Percentiles rank a stretch among this genome's conserved stretches.
Conservation (phyloP, 2,329 filamentous ascomycete genomes). For the Knoxdaviesia proteae region DNA sequence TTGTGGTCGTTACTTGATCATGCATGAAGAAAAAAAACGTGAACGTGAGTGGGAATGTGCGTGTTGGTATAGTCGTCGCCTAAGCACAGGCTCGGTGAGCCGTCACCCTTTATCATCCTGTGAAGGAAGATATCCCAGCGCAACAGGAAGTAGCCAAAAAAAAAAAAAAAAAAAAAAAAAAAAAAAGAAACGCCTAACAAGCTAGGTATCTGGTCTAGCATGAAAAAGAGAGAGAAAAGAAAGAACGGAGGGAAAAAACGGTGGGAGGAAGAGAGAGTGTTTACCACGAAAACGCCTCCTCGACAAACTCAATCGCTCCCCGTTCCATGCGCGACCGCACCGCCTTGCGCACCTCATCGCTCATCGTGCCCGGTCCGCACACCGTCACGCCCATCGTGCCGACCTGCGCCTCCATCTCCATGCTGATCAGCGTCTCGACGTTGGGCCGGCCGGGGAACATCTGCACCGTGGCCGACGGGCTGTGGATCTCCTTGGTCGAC, state of each 20-base stretch:
- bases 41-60: no score
- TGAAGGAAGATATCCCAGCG: no score
- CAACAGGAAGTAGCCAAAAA: neutral
- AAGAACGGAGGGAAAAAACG: neutral
- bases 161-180: neutral
- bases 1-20: no score
- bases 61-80: no score
- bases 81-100: no score
- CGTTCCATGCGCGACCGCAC: slow-evolving; percentile 42
- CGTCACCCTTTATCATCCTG: no score
- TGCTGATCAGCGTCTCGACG: slow-evolving; percentile 48
- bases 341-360: slow-evolving; percentile 51
- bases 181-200: neutral
- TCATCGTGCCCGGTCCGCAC: slow-evolving; percentile 53
- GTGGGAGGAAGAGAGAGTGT: neutral
- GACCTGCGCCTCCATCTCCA: slow-evolving; percentile 54
- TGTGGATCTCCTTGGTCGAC: slow-evolving; percentile 64
- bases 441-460: slow-evolving; percentile 70
- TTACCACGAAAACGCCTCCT: slow-evolving; percentile 53
- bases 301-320: slow-evolving; percentile 55
- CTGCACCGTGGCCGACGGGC: slow-evolving; percentile 55
- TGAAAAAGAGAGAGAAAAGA: neutral
- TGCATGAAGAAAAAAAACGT: no score
- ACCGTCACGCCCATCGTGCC: slow-evolving; percentile 56
- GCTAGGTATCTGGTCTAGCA: neutral